These are phyloP conservation scores for Yamadazyma aaseri DNA, from an alignment of 1,139 yeast genomes.

Conservation along the genomic window DNA sequence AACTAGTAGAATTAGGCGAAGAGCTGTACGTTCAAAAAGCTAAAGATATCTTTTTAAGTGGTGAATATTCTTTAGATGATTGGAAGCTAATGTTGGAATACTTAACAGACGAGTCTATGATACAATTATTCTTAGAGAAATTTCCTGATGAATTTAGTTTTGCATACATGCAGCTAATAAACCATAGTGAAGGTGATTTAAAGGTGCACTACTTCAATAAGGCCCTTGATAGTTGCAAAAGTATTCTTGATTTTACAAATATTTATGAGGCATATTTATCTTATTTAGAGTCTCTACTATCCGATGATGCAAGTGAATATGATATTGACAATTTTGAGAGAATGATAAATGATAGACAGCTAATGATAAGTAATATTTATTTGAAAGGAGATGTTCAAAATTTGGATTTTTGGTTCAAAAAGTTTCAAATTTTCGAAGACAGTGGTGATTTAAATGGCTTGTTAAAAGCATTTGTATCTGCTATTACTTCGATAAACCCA, in stretches of 20 bases:
- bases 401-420: slow-evolving; percentile 66
- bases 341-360: slow-evolving; percentile 53
- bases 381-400: slow-evolving; percentile 63
- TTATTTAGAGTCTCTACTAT: slow-evolving; percentile 12
- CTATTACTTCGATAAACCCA: slow-evolving; percentile 69
- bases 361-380: slow-evolving; percentile 63
- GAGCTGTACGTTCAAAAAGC: slow-evolving; percentile 1
- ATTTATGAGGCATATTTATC: slow-evolving; percentile 64
- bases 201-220: slow-evolving; percentile 48
- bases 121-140: slow-evolving; percentile 21
- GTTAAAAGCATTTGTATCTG: slow-evolving; percentile 61
- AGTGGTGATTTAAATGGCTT: slow-evolving; percentile 37
- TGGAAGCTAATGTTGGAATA: slow-evolving; percentile 12
- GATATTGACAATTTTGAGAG: slow-evolving; percentile 54
- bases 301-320: slow-evolving; percentile 28
- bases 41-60: slow-evolving; percentile 1
- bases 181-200: slow-evolving; percentile 9
- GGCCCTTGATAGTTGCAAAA: slow-evolving; percentile 45
- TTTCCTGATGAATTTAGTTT: slow-evolving; percentile 64
- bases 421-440: slow-evolving; percentile 36
- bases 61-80: slow-evolving; percentile 6
- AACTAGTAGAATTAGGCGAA: slow-evolving; percentile 10
- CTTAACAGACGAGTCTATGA: slow-evolving; percentile 25
- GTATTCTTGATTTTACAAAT: slow-evolving; percentile 61
- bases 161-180: slow-evolving; percentile 50